Evolutionary conservation across 805 yeast genomes (phyloP).

Genomic region (Teunomyces gatunensis): DNA sequence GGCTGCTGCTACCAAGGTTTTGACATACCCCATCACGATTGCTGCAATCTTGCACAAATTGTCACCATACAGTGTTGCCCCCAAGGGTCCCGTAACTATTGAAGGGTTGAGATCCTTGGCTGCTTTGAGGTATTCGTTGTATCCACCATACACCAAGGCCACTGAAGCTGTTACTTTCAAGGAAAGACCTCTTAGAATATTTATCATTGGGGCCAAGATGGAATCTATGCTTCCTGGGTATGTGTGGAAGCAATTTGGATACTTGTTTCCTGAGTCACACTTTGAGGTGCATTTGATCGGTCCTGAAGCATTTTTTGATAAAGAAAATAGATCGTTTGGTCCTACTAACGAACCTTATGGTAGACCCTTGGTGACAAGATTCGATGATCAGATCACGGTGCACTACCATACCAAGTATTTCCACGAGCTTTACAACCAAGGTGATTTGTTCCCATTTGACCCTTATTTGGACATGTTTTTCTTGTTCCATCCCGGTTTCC

Average conservation of each 20-base stretch:
- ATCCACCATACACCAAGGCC: conserved; percentile 52
- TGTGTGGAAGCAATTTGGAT: conserved; percentile 92
- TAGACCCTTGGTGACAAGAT: conserved; percentile 67
- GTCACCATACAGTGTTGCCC: conserved; percentile 79
- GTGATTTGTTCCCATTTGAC: conserved; percentile 96
- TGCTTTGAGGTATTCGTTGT: conserved; percentile 85
- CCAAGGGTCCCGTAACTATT: conserved; percentile 82
- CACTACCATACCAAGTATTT: conserved; percentile 88
- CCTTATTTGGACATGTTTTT: conserved; percentile 93
- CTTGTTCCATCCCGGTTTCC: conserved; percentile 93
- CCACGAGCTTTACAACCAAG: conserved; percentile 85
- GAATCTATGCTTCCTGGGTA: conserved; percentile 93
- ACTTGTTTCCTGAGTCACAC: conserved; percentile 75
- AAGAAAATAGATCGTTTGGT: conserved; percentile 58
- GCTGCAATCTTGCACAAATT: conserved; percentile 78
- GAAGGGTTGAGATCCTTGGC: conserved; percentile 94
- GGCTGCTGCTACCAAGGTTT: conserved; percentile 92
- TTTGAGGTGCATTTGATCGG: conserved; percentile 92
- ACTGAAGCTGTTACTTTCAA: conserved; percentile 56
- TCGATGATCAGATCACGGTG: conserved; percentile 71
- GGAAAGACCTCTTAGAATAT: conserved; percentile 86
- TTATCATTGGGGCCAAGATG: conserved; percentile 87
- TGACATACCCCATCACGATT: conserved; percentile 89
- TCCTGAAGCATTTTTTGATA: conserved; percentile 83
- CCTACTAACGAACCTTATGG: conserved; percentile 48